Base-by-base conservation (phyloP, 441 rosid genomes). In the Populus hybrid region DNA sequence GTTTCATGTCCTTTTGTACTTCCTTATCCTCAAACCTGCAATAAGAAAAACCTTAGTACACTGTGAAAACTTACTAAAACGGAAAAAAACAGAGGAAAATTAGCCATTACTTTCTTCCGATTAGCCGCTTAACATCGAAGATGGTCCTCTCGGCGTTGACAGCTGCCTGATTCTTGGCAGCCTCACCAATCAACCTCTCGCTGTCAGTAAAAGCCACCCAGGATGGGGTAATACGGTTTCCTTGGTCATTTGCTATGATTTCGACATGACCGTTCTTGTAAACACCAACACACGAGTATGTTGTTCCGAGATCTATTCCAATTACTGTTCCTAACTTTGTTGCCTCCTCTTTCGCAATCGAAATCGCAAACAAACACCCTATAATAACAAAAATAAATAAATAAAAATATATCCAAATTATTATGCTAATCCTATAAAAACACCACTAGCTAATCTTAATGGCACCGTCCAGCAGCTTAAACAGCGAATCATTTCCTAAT, bases 181-280 rank as follows among this genome's bases (percentile, higher is more conserved):
- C 98, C 83, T 93, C 97, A 80, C 99, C 99, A 3, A 95, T 93
- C 75, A 95, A 82, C 84, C 99, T 93, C 88, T 95, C 99, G 32
- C 86, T 76, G 50, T 95, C 99, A 0, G 99, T 93, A 89, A 95
- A 95, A 75, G 86, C 99, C 18, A 95, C 99, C 99, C 97, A 95
- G 0, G 98, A 94, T 23, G 98, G 97, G 59, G 99, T 96, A 59
- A 96, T 94, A 83, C 98, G 94, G 86, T 96, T 96, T 19, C 99
- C 98, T 84, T 96, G 99, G 87, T 96, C 99, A 81, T 96, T 96
- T 69, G 99, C 98, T 83, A 94, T 91, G 84, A 96, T 96, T 75
- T 96, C 99, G 1, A 96, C 98, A 83, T 96, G 98, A 34, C 99
- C 99, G 40, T 92, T 92, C 87, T 92, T 96, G 89, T 94, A 96